Evolutionary conservation across 495 filamentous ascomycete genomes (phyloP), one percentile per base, ranked within the genome.

Genomic region (Amphirosellinia nigrospora): DNA sequence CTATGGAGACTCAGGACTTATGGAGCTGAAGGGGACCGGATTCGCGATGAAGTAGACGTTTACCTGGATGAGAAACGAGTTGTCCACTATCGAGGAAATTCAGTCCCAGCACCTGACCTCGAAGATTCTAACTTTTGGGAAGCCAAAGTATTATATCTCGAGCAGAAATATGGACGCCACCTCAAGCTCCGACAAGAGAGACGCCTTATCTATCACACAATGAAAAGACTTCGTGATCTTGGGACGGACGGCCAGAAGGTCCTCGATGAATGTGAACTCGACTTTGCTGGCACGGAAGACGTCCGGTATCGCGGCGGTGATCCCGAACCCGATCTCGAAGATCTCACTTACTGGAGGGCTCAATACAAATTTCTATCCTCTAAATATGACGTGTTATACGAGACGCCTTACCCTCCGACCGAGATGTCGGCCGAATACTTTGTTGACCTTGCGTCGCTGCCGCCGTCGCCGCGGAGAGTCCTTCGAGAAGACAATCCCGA

Each of bases 91-190:
- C 56, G 56, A 61, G 58, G 58, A 61, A 39, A 23, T 28, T 10
- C 36, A 16, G 11, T 61, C 36, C 36, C 58, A 4, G 58, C 39
- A 11, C 21, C 58, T 13, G 58, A 61, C 36, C n/a, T 41, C 58
- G n/a, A 61, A 61, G 58, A 41, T 41, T 4, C 21, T 16, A 41
- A 13, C n/a, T 61, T 61, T 21, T 61, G 58, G 58, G 58, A 61
- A 39, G 36, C 58, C n/a, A 61, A 39, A 23, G 10, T 61, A 13
- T 4, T 0, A 61, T 8, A n/a, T 2, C 21, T 61, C 4, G 3
- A 26, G 21, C 34, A 26, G 34, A 19, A 4, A 39, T 15, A 61
- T 41, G 36, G 36, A 13, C 23, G 9, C 4, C 3, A 13, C 1
- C 23, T 61, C 6, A n/a, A 43, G n/a, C 21, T 61, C 21, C 7